Evolutionary conservation across 768 basidiomycete genomes (phyloP), one percentile per base, ranked within the genome.

Genomic region (Leucocoprinus sp.): DNA sequence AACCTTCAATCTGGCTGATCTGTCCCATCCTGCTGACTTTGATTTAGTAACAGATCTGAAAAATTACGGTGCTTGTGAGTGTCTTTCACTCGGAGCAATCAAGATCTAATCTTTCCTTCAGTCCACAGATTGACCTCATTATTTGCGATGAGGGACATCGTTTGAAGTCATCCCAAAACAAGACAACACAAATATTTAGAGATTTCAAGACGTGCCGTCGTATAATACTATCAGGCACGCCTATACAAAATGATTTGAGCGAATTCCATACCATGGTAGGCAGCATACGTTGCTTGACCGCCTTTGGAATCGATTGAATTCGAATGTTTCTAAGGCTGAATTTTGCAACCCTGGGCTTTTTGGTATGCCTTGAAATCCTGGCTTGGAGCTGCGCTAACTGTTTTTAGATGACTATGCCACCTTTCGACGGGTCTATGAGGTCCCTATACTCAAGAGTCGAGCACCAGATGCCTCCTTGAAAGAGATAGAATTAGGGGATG

Each of bases 101-200:
- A 29, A 48, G 4, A 50, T 23, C 44, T 45, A 21, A 51, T 4
- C 37, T 18, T 8, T 7, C 4, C 4, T 28, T 5, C 51, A 90
- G 88, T 40, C 95, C 95, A 15, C 85, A 89, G 0, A 88, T 99
- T 51, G 96, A 89, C 6, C 66, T 99, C 3, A 84, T 99, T 50
- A 71, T 99, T 17, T 98, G 95, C 54, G 96, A 99, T 57, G 96
- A 99, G 88, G 91, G 90, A 2, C 96, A 99, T 61, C 72, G 93
- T 21, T 70, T 99, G 18, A 98, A 97, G 57, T 92, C 92, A 8
- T 82, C 90, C 4, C 86, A 81, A 51, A 89, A 84, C 55, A 95
- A 97, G 66, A 95, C 92, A 0, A 84, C 84, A 1, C 74, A 76
- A 38, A 87, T 93, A 76, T 89, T 99, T 56, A 80, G 83, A 42